Evolutionary conservation across 139 green algal species (phyloP), one percentile per base, ranked within the genome.

Genomic region (Diplosphaera chodatii): DNA sequence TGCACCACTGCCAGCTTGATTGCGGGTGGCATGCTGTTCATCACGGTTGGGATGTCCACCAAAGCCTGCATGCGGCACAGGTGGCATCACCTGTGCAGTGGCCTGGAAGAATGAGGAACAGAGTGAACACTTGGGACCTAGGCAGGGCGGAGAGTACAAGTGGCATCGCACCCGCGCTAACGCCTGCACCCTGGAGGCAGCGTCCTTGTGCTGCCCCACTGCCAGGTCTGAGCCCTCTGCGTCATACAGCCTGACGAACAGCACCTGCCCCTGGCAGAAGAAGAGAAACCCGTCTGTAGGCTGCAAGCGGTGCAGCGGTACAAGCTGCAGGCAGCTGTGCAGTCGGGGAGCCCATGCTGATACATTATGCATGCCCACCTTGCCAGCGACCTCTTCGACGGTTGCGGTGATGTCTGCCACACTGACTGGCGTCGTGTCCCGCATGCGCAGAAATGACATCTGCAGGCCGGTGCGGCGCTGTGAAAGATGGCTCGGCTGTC

Each of bases 211-310:
- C 23, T 63, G 3, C 13, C 16, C 48, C 48, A 59, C 16, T 18
- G 25, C 66, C 66, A 70, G 41, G 33, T 40, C 66, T 21, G 66
- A 63, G 5, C 34, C 66, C 34, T 56, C 33, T n/a, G 33, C 25
- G 4, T 70, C 66, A 70, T 34, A 70, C 21, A 70, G 48, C 20
- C 66, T 21, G 23, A 70, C 23, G 37, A 63, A 70, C 32, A 70
- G 66, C 33, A 70, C 66, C 25, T 70, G 41, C 25, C 66, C 66
- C 66, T 70, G 66, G 18, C 55, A 29, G 55, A 13, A 23, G n/a
- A 6, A n/a, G 23, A 15, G 15, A 28, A 13, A 30, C 15, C 55
- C 6, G n/a, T n/a, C n/a, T n/a, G n/a, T n/a, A n/a, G n/a, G n/a
- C n/a, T n/a, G n/a, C n/a, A n/a, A n/a, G n/a, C n/a, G n/a, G n/a